Base-by-base conservation (phyloP, 495 filamentous ascomycete species). In the Penicillium roqueforti region DNA sequence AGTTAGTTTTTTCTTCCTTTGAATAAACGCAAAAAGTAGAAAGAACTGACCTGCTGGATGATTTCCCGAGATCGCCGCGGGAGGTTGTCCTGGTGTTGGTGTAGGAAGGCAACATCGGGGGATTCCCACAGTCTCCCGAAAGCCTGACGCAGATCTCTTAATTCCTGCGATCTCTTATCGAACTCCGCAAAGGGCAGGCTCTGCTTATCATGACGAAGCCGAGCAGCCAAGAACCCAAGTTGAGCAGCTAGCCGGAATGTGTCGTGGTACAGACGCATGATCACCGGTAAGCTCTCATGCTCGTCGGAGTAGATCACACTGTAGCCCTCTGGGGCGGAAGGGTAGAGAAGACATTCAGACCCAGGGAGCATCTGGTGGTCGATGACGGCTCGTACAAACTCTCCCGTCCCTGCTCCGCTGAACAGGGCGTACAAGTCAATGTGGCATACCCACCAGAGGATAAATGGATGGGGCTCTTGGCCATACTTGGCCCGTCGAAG, bases 391-490 rank as follows among this genome's bases (percentile, higher is more conserved):
- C 68, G 64, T 6, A 78, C 62, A 62, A 82, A 83, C 10, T 76
- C 73, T 31, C 81, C 81, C 0, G 62, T 67, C 7, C 80, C 79
- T 11, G 72, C 76, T 22, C 78, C 79, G 22, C 78, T 77, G 25
- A 85, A 50, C n/a, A 83, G 68, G 25, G 78, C 78, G 54, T 82
- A 76, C 18, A 80, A 65, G 61, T 84, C 82, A 25, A 84, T 77
- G 50, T 71, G 71, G 55, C 73, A 81, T 25, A 81, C 72, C 67
- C 73, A 76, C 80, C 80, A 84, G 18, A 83, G 57, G 11, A 84
- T 66, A 54, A 77, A 79, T 3, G 75, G 69, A 50, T 76, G 78
- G 13, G 65, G 72, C 60, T 85, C 82, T 4, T 58, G 58, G 16
- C 71, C 75, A 41, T 72, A 67, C 19, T 71, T 67, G 7, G 76